A percentile compares a stretch with the other conserved stretches of the same genome.
Conservation (phyloP, 116 monocot genomes). For the Posidonia oceanica region DNA sequence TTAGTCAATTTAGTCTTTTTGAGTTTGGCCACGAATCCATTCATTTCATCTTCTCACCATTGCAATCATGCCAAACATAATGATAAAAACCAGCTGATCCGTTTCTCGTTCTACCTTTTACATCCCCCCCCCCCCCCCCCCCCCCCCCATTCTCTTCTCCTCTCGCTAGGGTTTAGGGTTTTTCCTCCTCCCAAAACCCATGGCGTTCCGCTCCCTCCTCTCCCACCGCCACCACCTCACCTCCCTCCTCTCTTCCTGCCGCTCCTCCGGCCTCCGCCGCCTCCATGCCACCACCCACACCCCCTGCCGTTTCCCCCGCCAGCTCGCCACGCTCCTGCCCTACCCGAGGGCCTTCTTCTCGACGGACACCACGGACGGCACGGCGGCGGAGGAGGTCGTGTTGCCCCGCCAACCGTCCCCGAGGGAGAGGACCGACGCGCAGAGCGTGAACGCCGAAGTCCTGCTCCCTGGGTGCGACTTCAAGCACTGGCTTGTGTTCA, state of each 20-base stretch:
- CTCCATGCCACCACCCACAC: neutral
- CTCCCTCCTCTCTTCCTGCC: neutral
- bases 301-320: neutral
- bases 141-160: neutral
- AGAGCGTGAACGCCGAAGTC: slow-evolving; percentile 12
- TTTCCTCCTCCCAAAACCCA: neutral
- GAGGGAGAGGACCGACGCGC: slow-evolving; percentile 34
- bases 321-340: slow-evolving; percentile 25
- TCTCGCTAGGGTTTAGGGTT: neutral
- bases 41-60: no score
- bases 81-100: no score
- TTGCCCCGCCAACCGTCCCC: slow-evolving; percentile 23
- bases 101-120: neutral
- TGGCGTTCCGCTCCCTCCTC: slow-evolving; percentile 11
- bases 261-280: neutral
- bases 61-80: no score
- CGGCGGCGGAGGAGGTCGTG: slow-evolving; percentile 12
- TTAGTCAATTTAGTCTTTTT: no score
- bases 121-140: neutral
- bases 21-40: no score
- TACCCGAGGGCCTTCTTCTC: slow-evolving; percentile 23
- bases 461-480: slow-evolving; percentile 82
- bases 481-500: slow-evolving; percentile 87
- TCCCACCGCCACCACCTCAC: slow-evolving; percentile 1
- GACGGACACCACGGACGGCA: slow-evolving; percentile 18